phyloP scores from a whole-genome alignment of 306 rosid genomes.

The Citrullus mucosospermus region DNA sequence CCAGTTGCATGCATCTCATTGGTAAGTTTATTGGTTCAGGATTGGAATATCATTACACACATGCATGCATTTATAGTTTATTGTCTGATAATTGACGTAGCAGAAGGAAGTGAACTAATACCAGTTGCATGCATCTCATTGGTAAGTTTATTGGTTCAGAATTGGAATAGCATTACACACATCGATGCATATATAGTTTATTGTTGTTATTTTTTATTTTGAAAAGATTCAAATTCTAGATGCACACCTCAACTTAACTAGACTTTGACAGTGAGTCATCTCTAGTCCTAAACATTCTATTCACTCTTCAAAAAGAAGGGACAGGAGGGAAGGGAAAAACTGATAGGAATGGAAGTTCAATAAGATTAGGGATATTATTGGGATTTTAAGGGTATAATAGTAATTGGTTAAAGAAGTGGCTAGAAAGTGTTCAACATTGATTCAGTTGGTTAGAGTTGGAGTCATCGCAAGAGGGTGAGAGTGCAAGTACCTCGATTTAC shows the following conservation, averaged over 20 bases:
- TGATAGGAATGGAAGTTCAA: too few species aligned
- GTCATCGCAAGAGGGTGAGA: too few species aligned
- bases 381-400: too few species aligned
- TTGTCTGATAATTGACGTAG: constrained; percentile 41
- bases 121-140: constrained; percentile 84
- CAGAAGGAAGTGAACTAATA: constrained; percentile 37
- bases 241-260: neutral
- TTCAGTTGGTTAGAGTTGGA: too few species aligned
- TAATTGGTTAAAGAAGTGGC: too few species aligned
- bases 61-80: neutral
- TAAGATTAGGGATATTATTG: too few species aligned
- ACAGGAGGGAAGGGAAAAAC: neutral
- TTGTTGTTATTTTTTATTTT: neutral
- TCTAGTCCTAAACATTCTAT: neutral
- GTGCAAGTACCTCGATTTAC: too few species aligned
- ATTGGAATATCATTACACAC: neutral
- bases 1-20: constrained; percentile 85
- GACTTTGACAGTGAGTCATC: neutral
- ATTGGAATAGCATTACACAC: neutral
- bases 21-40: constrained; percentile 32
- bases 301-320: too few species aligned
- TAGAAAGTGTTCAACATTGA: too few species aligned
- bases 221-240: neutral
- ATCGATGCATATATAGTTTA: neutral
- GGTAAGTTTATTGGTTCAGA: constrained; percentile 32